These are phyloP conservation scores for Moesziomyces sp. DNA, from an alignment of 1,284 basidiomycete genomes.

Conservation along the genomic window DNA sequence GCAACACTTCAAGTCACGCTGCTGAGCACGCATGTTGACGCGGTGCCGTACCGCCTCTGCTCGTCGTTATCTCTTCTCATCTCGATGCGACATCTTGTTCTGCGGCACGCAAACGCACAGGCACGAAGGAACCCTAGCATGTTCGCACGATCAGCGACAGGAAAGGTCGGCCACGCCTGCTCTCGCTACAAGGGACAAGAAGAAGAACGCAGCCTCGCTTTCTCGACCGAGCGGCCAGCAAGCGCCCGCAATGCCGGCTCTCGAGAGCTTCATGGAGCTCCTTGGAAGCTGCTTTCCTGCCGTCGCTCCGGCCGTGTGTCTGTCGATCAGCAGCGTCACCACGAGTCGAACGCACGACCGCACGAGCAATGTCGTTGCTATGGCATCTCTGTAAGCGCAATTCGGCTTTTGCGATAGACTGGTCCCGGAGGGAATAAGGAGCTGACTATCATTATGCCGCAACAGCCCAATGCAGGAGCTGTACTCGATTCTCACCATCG, in stretches of 20 bases:
- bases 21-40: too few relatives aligned
- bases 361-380: constrained; percentile 1
- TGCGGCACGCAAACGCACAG: too few relatives aligned
- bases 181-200: not conserved
- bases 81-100: too few relatives aligned
- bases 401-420: not conserved
- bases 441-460: constrained; percentile 1
- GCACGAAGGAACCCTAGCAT: not conserved
- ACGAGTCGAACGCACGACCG: constrained; percentile 1
- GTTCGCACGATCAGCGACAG: not conserved
- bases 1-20: too few relatives aligned
- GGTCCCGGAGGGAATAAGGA: too few relatives aligned
- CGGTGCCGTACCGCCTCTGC: too few relatives aligned
- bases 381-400: constrained; percentile 12
- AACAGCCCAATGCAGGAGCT: constrained; percentile 22
- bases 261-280: constrained; percentile 8
- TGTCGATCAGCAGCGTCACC: constrained; percentile 4
- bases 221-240: not conserved
- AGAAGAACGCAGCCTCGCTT: not conserved
- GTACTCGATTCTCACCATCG: constrained; percentile 4
- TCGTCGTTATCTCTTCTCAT: too few relatives aligned
- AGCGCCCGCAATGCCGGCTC: not conserved
- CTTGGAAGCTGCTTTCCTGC: constrained; percentile 24
- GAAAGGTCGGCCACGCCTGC: not conserved
- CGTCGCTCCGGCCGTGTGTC: constrained; percentile 17